Base-by-base conservation (phyloP, 2,329 filamentous ascomycete genomes). In the Alternaria ethzedia region DNA sequence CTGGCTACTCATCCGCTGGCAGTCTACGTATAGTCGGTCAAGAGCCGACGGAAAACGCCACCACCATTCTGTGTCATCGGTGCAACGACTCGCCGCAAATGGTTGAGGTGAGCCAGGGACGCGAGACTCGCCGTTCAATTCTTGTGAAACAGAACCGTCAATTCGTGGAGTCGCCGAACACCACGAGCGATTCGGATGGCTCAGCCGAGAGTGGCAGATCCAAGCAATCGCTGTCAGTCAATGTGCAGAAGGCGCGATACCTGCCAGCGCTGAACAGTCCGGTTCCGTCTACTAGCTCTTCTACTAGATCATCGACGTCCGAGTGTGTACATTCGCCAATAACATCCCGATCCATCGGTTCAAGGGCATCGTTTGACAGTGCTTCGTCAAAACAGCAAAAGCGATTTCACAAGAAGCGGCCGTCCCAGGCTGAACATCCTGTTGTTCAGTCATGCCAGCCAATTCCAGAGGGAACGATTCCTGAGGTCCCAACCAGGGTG, bases 1-100 rank as follows among this genome's bases (percentile, higher is more conserved):
- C 79, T 10, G 80, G 80, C 1, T 82, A 82, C 61, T 81, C 78
- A 4, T 81, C 79, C 54, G 72, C 73, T n/a, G 71, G 69, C n/a
- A 80, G 78, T 66, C 64, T 75, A 36, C 67, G 64, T 12, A 44
- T 59, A 11, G 46, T 30, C 13, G 43, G 65, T 26, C 59, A 41
- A 56, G 49, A 69, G 36, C 54, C 65, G 32, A 58, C 65, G 59
- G 62, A 70, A 59, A 54, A 50, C 49, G 63, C 36, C 43, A 36
- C 47, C 20, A 54, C 63, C 30, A 57, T 52, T 23, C 9, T 57
- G 12, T 61, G 55, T 43, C 51, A 58, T 32, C 59, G 68, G 30
- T 59, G 59, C 21, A 63, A 51, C 41, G 23, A 28, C 12, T 63
- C 56, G 26, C 54, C 36, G 20, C 49, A 26, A 30, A 58, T 67